Evolutionary conservation across 2,329 filamentous ascomycete genomes (phyloP), one percentile per base, ranked within the genome.

Genomic region (Trichophyton rubrum): DNA sequence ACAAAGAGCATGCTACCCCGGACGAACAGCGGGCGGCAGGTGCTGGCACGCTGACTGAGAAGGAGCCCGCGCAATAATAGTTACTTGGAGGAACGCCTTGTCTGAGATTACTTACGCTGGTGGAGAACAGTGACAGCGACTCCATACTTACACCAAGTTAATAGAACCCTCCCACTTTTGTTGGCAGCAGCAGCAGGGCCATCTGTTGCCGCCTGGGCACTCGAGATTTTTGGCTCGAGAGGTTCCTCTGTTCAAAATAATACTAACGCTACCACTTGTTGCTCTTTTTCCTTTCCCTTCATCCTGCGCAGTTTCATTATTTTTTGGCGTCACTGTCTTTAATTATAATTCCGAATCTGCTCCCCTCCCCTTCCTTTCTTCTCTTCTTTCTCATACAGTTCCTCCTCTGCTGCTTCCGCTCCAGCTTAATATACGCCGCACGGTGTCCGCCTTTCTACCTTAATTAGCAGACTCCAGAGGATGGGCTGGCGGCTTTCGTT

Each of bases 401-500:
- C 47, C n/a, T 38, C 24, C 20, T 45, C 49, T 51, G 22, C 49
- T 56, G 9, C 35, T 22, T 47, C 45, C 15, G 41, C 56, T 27
- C 35, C 57, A 20, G 13, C 24, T 47, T 40, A n/a, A 40, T 33
- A 49, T 59, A 40, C 30, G 55, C 5, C 61, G 51, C 20, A 45
- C 40, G 40, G 15, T 38, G 13, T 38, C 22, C 22, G 38, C 27
- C 11, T 27, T 13, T 24, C 60, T 40, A 13, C 41, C 47, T n/a
- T 59, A 47, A n/a, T n/a, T 47, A 20, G 55, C 59, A 35, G 41
- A n/a, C 2, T 38, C 27, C 59, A 60, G 15, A 62, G 62, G 49
- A 64, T 64, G 63, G 60, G 61, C 47, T 11, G 49, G 53, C 24
- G 8, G 24, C 20, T 15, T 17, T 13, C 11, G 30, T 51, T 56